Conservation (phyloP, 768 basidiomycete genomes). For the Coprinellus micaceus region DNA sequence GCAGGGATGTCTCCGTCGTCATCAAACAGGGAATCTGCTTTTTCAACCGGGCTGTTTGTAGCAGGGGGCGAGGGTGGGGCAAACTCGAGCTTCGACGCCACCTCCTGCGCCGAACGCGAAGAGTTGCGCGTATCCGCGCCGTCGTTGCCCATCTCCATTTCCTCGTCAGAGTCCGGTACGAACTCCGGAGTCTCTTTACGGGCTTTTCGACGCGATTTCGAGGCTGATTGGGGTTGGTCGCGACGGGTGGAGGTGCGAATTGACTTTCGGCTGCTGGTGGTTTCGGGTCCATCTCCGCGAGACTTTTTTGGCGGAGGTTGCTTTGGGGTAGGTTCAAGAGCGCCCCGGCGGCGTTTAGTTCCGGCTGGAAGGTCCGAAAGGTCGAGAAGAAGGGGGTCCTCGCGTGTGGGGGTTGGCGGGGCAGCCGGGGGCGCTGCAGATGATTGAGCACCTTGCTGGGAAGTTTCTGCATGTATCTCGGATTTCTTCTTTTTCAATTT, state of each 20-base stretch:
- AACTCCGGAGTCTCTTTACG: slow-evolving; percentile 21
- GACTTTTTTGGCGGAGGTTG: neutral
- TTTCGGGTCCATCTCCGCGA: neutral
- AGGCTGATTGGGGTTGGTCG: neutral
- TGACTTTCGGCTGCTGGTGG: neutral
- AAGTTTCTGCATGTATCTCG: neutral
- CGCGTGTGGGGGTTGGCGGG: neutral
- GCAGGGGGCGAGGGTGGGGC: neutral
- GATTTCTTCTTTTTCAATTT: slow-evolving; percentile 8
- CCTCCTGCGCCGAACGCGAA: neutral
- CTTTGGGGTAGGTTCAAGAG: neutral
- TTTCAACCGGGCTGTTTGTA: neutral
- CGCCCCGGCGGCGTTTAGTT: neutral
- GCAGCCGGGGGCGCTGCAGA: neutral
- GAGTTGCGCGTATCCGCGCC: neutral
- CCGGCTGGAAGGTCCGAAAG: neutral
- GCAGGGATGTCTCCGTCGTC: slow-evolving; percentile 22
- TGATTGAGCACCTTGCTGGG: neutral
- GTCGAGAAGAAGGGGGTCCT: neutral
- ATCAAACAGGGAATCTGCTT: slow-evolving; percentile 15
- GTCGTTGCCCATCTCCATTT: slow-evolving; percentile 9
- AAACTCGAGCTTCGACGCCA: neutral
- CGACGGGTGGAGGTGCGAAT: neutral
- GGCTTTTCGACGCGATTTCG: slow-evolving; percentile 7
- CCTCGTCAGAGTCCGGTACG: slow-evolving; percentile 32